phyloP scores from a whole-genome alignment of 140 eudicot species.

The Senecio squalidus region DNA sequence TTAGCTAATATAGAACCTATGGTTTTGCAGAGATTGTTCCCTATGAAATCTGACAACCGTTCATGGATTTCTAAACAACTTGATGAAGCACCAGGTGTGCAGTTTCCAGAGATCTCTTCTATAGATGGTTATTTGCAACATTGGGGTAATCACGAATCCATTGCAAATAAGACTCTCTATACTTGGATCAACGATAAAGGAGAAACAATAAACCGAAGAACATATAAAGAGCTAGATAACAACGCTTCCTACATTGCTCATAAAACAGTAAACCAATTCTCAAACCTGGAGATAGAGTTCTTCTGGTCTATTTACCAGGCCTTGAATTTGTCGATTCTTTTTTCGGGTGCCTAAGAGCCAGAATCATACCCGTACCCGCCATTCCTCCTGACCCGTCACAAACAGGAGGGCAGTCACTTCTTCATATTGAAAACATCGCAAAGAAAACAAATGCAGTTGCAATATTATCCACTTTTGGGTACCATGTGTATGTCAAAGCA shows the following conservation, averaged over 20 bases:
- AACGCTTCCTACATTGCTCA: constrained; percentile 33
- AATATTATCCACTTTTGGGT: constrained; percentile 35
- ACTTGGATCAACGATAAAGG: constrained; percentile 40
- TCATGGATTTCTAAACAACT: constrained; percentile 24
- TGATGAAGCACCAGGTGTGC: constrained; percentile 31
- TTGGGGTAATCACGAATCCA: constrained; percentile 36
- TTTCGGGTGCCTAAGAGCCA: too few species aligned
- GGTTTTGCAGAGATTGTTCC: constrained; percentile 36
- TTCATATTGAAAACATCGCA: constrained; percentile 42
- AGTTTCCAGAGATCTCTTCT: too few species aligned
- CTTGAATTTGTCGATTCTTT: constrained; percentile 40
- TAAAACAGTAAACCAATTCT: constrained; percentile 30
- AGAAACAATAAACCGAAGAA: too few species aligned
- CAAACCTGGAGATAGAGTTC: constrained; percentile 40
- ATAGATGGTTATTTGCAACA: constrained; percentile 33
- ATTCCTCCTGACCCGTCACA: too few species aligned
- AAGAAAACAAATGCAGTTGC: constrained; percentile 38
- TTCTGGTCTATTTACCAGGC: constrained; percentile 40
- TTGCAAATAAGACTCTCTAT: constrained; percentile 28
- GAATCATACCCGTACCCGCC: too few species aligned
- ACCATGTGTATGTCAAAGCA: constrained; percentile 38
- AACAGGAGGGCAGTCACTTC: constrained; percentile 38
- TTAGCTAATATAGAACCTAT: constrained; percentile 2
- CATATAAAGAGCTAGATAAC: too few species aligned
- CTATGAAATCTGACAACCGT: constrained; percentile 22